Base-by-base conservation (phyloP, 1,139 yeast species). In the Groenewaldozyma sp. region DNA sequence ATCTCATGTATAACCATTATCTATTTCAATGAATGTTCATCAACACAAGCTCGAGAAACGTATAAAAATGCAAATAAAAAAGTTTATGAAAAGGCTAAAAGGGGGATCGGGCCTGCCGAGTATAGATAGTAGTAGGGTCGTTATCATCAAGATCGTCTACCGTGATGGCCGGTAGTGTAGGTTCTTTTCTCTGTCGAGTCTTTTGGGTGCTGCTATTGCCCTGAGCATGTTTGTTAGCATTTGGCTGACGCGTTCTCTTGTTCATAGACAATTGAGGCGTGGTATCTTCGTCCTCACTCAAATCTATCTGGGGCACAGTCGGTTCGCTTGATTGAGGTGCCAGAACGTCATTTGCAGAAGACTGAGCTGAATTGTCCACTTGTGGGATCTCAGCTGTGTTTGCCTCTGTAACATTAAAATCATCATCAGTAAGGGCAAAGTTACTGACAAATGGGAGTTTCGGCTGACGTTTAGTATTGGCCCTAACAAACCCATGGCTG, bases 81-180 rank as follows among this genome's bases (percentile, higher is more conserved):
- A 7, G 26, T 7, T 7, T 22, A 22, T 22, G 11, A 22, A 22
- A 22, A 22, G 7, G 26, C 26, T 22, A 28, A 34, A 22, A 22
- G 26, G 7, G 11, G 26, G 10, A 7, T 7, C 26, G 26, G 26
- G 7, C 26, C 26, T 22, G 26, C 26, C 26, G 26, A 7, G n/a
- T n/a, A n/a, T n/a, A n/a, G n/a, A n/a, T n/a, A n/a, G n/a, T n/a
- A n/a, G n/a, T n/a, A 7, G 26, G 26, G 10, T 22, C 24, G 4
- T 5, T 7, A 7, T 7, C 20, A 16, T 24, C 28, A 20, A 33
- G 38, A 14, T 37, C 44, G 28, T 37, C 42, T 22, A 41, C 17
- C 11, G 31, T 17, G 31, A 45, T 36, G 14, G 36, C 26, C 16
- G 48, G 48, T 4, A 45, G 34, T 10, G 48, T 43, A 11, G 48